Percentiles rank a stretch among this genome's conserved stretches.
phyloP scores from a whole-genome alignment of 768 basidiomycete species.

The Strobilomyces confusus region DNA sequence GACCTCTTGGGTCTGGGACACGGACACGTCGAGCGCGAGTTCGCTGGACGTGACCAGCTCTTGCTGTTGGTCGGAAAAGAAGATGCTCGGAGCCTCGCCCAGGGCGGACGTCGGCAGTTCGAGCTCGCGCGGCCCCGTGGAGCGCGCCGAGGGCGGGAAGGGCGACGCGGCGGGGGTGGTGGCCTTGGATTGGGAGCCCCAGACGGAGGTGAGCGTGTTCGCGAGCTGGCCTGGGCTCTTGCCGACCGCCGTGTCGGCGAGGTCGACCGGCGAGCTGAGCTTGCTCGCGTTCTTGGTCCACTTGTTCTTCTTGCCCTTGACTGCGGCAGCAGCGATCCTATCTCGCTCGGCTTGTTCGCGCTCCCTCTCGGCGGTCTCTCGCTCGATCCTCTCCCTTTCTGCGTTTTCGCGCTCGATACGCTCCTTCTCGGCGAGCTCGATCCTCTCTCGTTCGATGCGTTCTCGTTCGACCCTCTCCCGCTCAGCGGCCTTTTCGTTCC shows the following conservation, averaged over 20 bases:
- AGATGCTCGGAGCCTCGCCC: constrained; percentile 8
- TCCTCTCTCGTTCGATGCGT: constrained; percentile 1
- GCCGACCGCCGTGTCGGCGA: constrained; percentile 35
- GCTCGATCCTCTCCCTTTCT: background rate
- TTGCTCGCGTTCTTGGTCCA: constrained; percentile 21
- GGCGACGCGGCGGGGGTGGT: constrained; percentile 30
- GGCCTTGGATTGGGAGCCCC: constrained; percentile 39
- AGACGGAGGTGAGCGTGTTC: constrained; percentile 44
- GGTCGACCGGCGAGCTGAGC: constrained; percentile 29
- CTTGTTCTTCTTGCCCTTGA: constrained; percentile 18
- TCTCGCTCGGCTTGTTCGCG: constrained; percentile 6
- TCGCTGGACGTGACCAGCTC: background rate
- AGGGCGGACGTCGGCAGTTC: constrained; percentile 12
- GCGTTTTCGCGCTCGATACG: background rate
- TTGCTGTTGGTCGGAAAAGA: background rate
- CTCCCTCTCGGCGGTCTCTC: constrained; percentile 1
- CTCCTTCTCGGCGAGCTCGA: background rate
- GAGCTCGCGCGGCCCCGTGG: constrained; percentile 15
- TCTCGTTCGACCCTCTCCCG: constrained; percentile 4
- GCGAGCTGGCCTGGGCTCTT: constrained; percentile 38
- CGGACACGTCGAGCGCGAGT: constrained; percentile 14
- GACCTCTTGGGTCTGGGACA: constrained; percentile 4
- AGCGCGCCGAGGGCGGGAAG: constrained; percentile 19
- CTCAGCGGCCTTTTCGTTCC: background rate
- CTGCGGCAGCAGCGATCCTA: constrained; percentile 5